Conservation (phyloP, 2,329 filamentous ascomycete species). For the Pseudogymnoascus verrucosus region DNA sequence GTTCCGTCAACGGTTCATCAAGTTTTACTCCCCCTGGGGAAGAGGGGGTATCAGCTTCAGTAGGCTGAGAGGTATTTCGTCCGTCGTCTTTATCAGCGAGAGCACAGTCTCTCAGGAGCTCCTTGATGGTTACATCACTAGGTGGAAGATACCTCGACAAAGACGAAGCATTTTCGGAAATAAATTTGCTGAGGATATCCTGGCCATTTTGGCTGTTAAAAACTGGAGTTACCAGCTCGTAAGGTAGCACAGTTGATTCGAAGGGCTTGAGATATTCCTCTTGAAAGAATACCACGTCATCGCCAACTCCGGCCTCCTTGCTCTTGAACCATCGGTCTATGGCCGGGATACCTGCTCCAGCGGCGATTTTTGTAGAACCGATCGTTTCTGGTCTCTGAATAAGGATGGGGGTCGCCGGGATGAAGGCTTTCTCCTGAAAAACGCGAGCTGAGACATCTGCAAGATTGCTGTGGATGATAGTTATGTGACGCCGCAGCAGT, state of each 20-base stretch:
- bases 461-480: conserved; percentile 12
- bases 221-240: conserved; percentile 42
- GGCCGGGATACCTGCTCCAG: conserved; percentile 43
- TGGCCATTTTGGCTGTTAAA: neutral
- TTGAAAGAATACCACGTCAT: neutral
- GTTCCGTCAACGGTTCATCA: neutral
- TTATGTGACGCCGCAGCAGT: neutral
- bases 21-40: neutral
- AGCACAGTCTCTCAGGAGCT: conserved; percentile 1
- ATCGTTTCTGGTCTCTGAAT: conserved; percentile 28
- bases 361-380: conserved; percentile 15
- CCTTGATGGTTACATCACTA: conserved; percentile 19
- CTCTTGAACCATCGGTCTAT: conserved; percentile 50
- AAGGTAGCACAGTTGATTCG: conserved; percentile 43
- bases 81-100: neutral
- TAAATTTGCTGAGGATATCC: neutral
- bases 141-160: conserved; percentile 9
- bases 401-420: conserved; percentile 43
- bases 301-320: neutral
- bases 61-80: neutral
- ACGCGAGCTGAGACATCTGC: conserved; percentile 27
- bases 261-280: conserved; percentile 32
- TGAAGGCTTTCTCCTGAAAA: conserved; percentile 49
- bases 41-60: neutral
- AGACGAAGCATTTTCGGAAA: neutral